Conservation (phyloP, 2,329 filamentous ascomycete genomes). For the Alternaria longipes region DNA sequence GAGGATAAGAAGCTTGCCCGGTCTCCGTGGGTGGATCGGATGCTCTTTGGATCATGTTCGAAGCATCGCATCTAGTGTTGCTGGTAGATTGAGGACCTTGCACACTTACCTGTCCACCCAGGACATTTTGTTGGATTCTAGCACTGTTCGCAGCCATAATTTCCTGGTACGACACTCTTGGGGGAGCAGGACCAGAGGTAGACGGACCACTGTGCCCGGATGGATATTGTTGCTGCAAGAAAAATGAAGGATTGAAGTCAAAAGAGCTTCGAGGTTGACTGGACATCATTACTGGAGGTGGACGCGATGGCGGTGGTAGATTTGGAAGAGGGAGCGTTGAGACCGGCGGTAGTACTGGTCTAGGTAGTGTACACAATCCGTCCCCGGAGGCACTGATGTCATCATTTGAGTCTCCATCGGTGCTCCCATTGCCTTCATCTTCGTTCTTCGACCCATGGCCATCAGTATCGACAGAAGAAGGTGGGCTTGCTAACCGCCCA, state of each 20-base stretch:
- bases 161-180: neutral
- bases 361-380: neutral
- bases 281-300: neutral
- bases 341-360: neutral
- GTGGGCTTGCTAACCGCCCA: neutral
- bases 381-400: slow-evolving; percentile 4
- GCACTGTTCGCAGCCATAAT: slow-evolving; percentile 6
- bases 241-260: neutral
- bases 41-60: neutral
- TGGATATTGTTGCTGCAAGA: neutral
- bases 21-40: neutral
- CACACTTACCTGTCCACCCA: neutral
- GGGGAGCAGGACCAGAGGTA: neutral
- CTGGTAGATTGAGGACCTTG: neutral
- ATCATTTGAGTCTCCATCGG: slow-evolving; percentile 11
- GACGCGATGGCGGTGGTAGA: slow-evolving; percentile 2
- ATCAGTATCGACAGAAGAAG: neutral
- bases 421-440: slow-evolving; percentile 4
- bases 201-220: neutral
- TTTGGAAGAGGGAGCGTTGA: slow-evolving; percentile 1
- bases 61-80: neutral
- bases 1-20: neutral
- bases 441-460: neutral
- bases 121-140: neutral
- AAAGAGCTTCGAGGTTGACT: neutral